Evolutionary conservation across 2,329 filamentous ascomycete species (phyloP).

Genomic region (Ascochyta pisi): DNA sequence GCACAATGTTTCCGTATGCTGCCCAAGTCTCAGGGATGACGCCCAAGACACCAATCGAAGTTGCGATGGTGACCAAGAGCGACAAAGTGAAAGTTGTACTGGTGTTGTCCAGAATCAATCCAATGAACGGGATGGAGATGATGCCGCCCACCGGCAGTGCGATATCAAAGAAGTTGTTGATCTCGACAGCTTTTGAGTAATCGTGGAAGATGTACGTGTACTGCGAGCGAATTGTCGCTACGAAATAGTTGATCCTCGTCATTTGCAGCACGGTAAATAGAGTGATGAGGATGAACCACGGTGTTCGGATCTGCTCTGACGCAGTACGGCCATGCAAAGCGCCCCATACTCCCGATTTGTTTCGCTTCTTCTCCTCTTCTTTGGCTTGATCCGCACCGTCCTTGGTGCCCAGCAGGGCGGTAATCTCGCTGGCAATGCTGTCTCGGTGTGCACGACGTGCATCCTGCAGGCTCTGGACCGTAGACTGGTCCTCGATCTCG

Average conservation of each 20-base stretch:
- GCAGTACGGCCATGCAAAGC: slow-evolving; percentile 78
- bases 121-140: slow-evolving; percentile 86
- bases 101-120: slow-evolving; percentile 76
- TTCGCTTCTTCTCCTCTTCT: slow-evolving; percentile 72
- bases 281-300: slow-evolving; percentile 86
- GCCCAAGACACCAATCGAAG: slow-evolving; percentile 77
- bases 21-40: slow-evolving; percentile 74
- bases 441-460: slow-evolving; percentile 67
- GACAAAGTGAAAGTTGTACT: slow-evolving; percentile 74
- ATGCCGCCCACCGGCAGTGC: slow-evolving; percentile 84
- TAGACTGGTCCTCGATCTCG: slow-evolving; percentile 57
- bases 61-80: slow-evolving; percentile 73
- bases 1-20: slow-evolving; percentile 75
- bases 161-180: slow-evolving; percentile 89
- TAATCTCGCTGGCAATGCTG: slow-evolving; percentile 72
- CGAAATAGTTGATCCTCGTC: slow-evolving; percentile 90
- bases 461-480: slow-evolving; percentile 57
- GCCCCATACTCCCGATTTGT: slow-evolving; percentile 82
- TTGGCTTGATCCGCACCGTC: slow-evolving; percentile 68
- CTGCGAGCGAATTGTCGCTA: slow-evolving; percentile 83
- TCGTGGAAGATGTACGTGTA: slow-evolving; percentile 77
- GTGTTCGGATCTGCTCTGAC: slow-evolving; percentile 74
- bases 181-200: slow-evolving; percentile 64
- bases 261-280: slow-evolving; percentile 73
- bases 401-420: slow-evolving; percentile 72